Base-by-base conservation (phyloP, 768 basidiomycete species). In the Hypholoma fasciculare region DNA sequence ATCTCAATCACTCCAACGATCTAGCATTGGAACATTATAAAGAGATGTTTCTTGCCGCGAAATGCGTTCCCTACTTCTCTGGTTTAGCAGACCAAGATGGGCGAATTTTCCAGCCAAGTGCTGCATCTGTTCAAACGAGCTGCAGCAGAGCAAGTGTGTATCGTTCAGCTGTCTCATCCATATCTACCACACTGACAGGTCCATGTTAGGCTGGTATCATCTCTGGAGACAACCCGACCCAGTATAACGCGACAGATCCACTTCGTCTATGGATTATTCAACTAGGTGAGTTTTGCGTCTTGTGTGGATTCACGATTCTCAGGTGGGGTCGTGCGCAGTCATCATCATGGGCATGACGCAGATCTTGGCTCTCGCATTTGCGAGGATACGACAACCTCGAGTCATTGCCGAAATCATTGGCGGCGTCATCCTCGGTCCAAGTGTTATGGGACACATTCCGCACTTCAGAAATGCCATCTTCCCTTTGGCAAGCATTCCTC, bases 371-470 rank as follows among this genome's bases (percentile, higher is more conserved):
- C 71, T 90, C n/a, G 54, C 82, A 47, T 78, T 97, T 19, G 70
- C 76, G 11, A 85, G 80, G 53, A 84, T 96, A 37, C 86, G 84
- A 30, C 96, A 98, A 67, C 96, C 96, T 1, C 81, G 88, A 17
- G 96, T 98, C 58, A 94, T 97, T 53, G 87, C 94, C 39, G 96
- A 98, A 70, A 89, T 97, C 58, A 84, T 98, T 56, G 93, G 89
- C 0, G 96, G 96, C 19, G 86, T 98, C 62, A 67, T 98, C 17
- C 81, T 98, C 12, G 95, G 94, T 40, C 85, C 85, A 1, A 79
- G 84, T 0, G 82, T 90, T 14, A 85, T 92, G 82, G 92, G 92
- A 3, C 85, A 84, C 26, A 92, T 94, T 58, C 92, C 90, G 0
- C 69, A 78, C 43, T 96, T 94, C 74, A 77, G 73, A n/a, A 52